Evolutionary conservation across 371 early-diverging fungal species (phyloP), one percentile per base, ranked within the genome.

Genomic region (Smittium mucronatum): DNA sequence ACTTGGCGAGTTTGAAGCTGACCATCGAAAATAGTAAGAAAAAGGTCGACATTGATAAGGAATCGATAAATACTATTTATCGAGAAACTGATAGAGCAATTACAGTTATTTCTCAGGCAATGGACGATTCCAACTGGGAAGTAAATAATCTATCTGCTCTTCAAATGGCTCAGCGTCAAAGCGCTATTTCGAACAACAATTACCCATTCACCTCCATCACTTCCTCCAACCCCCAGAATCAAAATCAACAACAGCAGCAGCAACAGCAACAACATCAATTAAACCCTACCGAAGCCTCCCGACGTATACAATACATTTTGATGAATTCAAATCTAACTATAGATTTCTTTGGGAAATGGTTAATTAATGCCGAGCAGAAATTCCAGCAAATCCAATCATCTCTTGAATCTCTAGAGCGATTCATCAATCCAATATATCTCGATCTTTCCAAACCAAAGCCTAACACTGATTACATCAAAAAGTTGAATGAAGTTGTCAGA

Each of bases 321-420:
- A 67, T 78, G 57, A 64, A 78, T 70, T 67, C 73, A 26, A 68
- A 72, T n/a, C 70, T 72, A 0, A 72, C 78, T 29, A 69, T 70
- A 61, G 78, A 78, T 47, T 78, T 71, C 70, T 78, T 72, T 69
- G 78, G 78, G 79, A 71, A 70, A 57, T 78, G 78, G 78, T 47
- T 78, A 32, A 17, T 65, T 29, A 71, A 72, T 30, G 72, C 69
- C n/a, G 78, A 78, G 70, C 29, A 68, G 0, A 60, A 70, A 57
- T 70, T 74, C 5, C 34, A 33, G 69, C 47, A 72, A 32, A 70
- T 76, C 34, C 63, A 68, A 0, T 71, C 71, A 58, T 72, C 75
- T 0, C 63, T 76, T 36, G 76, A 72, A 60, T 70, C 69, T 47
- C 67, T 77, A 2, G 77, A 77, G 68, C 70, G 71, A 30, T 74